phyloP scores from a whole-genome alignment of 2,329 filamentous ascomycete species.

The Colletotrichum lentis region DNA sequence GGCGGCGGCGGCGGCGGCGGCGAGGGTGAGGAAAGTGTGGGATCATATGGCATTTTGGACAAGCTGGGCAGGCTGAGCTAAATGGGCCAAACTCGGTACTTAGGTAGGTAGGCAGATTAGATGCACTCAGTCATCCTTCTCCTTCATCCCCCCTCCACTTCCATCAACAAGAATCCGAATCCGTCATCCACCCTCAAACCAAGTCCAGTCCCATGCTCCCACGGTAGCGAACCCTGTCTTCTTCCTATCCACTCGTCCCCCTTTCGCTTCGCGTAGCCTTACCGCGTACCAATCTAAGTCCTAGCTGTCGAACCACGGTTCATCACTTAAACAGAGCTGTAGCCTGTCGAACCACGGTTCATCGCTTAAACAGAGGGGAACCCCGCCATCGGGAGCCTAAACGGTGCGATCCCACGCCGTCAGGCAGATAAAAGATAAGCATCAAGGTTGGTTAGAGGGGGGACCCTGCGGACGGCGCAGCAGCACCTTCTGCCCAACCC shows the following conservation, averaged over 20 bases:
- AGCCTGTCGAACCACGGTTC: conserved; percentile 28
- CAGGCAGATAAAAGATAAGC: conserved; percentile 28
- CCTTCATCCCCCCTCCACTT: not conserved
- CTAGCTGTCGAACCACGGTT: conserved; percentile 24
- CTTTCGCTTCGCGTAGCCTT: conserved; percentile 32
- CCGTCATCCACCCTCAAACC: not conserved
- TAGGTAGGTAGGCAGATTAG: not conserved
- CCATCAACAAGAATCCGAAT: not conserved
- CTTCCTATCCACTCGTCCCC: not conserved
- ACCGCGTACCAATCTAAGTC: conserved; percentile 14
- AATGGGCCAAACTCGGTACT: conserved; percentile 21
- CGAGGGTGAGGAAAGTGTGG: conserved; percentile 9
- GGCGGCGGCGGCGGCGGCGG: no score
- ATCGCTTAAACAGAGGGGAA: conserved; percentile 13
- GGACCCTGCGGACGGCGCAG: conserved; percentile 16
- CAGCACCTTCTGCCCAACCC: conserved; percentile 5
- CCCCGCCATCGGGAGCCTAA: conserved; percentile 21
- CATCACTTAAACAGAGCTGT: conserved; percentile 17
- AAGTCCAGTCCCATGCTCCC: not conserved
- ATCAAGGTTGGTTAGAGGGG: conserved; percentile 27
- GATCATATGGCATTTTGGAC: conserved; percentile 30
- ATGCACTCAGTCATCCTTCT: conserved; percentile 24
- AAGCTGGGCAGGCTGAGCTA: conserved; percentile 28
- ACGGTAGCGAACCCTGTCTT: conserved; percentile 8
- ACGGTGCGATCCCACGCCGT: conserved; percentile 21